Percentiles rank a stretch among this genome's conserved stretches.
Conservation (phyloP, 305 asterid species). For the Petunia hybrid region DNA sequence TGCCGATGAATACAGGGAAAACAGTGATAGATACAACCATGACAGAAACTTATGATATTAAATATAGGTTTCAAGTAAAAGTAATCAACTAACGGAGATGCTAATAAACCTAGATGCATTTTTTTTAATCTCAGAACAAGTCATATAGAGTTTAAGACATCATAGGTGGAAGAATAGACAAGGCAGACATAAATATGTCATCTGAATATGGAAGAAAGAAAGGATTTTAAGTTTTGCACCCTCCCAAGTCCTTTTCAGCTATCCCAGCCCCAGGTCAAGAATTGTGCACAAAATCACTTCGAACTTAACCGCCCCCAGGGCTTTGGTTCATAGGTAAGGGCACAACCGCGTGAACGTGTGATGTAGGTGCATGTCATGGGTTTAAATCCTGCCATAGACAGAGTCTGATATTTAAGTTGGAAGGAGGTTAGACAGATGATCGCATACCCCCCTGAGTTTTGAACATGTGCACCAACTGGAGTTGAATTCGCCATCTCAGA, state of each 20-base stretch:
- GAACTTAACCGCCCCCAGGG: neutral
- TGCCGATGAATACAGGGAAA: slow-evolving; percentile 5
- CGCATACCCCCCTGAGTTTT: neutral
- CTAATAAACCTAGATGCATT: slow-evolving; percentile 5
- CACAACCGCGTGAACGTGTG: neutral
- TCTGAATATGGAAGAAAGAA: slow-evolving; percentile 19
- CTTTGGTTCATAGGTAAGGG: slow-evolving; percentile 18
- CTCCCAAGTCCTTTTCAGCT: slow-evolving; percentile 1
- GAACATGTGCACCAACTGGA: neutral
- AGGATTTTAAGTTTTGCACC: neutral
- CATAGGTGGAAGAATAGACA: neutral
- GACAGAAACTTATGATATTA: neutral
- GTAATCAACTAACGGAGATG: neutral
- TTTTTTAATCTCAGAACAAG: neutral
- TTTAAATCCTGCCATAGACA: neutral
- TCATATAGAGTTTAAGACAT: neutral
- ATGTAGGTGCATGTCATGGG: neutral
- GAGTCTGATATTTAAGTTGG: slow-evolving; percentile 2
- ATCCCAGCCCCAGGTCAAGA: slow-evolving; percentile 8
- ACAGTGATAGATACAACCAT: slow-evolving; percentile 15
- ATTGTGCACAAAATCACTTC: neutral
- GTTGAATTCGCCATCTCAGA: too few species aligned
- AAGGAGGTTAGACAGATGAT: neutral
- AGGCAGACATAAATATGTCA: slow-evolving; percentile 10
- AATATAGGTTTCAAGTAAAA: neutral